Conservation (phyloP, 495 filamentous ascomycete genomes). For the Penicillium cataractarum region DNA sequence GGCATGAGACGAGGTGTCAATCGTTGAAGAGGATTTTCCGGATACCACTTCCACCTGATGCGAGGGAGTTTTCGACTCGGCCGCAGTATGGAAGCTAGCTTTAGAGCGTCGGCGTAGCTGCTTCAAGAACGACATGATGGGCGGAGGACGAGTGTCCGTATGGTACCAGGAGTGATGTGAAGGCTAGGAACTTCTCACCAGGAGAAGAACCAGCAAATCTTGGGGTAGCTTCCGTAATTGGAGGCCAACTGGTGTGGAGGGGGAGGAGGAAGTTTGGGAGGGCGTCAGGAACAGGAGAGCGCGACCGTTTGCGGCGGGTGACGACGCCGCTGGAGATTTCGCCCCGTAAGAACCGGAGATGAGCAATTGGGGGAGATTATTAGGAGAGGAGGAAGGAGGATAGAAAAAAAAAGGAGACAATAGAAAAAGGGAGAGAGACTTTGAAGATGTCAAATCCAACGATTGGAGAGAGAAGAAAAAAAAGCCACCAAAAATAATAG, state of each 20-base stretch:
- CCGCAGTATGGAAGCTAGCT: conserved; percentile 61
- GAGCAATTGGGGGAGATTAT: conserved; percentile 9
- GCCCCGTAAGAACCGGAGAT: conserved; percentile 28
- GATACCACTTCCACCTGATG: conserved; percentile 54
- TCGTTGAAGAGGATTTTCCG: conserved; percentile 66
- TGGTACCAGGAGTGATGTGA: not conserved
- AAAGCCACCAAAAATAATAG: not conserved
- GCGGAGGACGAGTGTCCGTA: not conserved
- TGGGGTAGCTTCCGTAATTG: conserved; percentile 22
- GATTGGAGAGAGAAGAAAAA: not conserved
- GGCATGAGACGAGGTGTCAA: conserved; percentile 59
- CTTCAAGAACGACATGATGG: conserved; percentile 69
- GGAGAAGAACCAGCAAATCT: conserved; percentile 13
- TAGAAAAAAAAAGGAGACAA: conserved; percentile 8
- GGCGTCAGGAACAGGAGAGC: conserved; percentile 29
- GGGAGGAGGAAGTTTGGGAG: conserved; percentile 2
- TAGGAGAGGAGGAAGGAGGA: conserved; percentile 6
- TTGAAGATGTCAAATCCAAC: not conserved
- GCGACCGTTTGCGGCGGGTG: conserved; percentile 48
- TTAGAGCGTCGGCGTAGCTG: conserved; percentile 74
- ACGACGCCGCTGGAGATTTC: conserved; percentile 28
- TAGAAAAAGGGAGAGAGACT: conserved; percentile 3
- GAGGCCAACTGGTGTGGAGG: not conserved
- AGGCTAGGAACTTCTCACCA: conserved; percentile 19
- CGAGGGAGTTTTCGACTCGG: conserved; percentile 55